phyloP scores from a whole-genome alignment of 2,329 filamentous ascomycete species.

The Graphiopsis chlorocephala region DNA sequence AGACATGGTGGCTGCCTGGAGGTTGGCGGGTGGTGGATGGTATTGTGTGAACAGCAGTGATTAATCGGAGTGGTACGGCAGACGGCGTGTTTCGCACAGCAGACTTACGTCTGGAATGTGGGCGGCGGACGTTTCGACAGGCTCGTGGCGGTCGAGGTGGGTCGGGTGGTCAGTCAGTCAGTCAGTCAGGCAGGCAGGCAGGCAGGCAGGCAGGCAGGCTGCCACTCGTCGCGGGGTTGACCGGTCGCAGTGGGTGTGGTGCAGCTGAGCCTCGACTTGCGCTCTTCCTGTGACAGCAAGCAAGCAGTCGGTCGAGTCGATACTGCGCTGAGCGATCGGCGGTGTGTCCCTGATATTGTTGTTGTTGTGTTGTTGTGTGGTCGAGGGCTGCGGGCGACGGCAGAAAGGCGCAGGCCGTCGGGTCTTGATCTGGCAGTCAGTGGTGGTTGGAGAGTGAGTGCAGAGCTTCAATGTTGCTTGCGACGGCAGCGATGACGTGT shows the following conservation, averaged over 20 bases:
- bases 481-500: background rate
- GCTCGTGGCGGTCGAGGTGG: background rate
- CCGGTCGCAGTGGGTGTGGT: background rate
- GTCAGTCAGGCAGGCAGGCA: background rate
- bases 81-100: background rate
- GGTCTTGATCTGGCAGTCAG: background rate
- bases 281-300: background rate
- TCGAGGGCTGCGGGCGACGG: background rate
- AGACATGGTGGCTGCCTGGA: conserved; percentile 37
- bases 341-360: background rate
- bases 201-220: background rate
- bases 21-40: background rate
- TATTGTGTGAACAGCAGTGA: background rate
- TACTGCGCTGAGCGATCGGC: background rate
- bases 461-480: background rate
- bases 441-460: background rate
- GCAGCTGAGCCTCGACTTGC: background rate
- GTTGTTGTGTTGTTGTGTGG: background rate
- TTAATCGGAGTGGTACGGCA: background rate
- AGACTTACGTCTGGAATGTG: conserved; percentile 2
- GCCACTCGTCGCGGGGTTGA: conserved; percentile 2
- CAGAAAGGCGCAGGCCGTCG: conserved; percentile 8
- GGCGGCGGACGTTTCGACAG: background rate
- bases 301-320: background rate
- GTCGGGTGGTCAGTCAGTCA: background rate